Percentiles rank a stretch among this genome's conserved stretches.
phyloP scores from a whole-genome alignment of 73 alveolate genomes.

The Symbiodinium natans region DNA sequence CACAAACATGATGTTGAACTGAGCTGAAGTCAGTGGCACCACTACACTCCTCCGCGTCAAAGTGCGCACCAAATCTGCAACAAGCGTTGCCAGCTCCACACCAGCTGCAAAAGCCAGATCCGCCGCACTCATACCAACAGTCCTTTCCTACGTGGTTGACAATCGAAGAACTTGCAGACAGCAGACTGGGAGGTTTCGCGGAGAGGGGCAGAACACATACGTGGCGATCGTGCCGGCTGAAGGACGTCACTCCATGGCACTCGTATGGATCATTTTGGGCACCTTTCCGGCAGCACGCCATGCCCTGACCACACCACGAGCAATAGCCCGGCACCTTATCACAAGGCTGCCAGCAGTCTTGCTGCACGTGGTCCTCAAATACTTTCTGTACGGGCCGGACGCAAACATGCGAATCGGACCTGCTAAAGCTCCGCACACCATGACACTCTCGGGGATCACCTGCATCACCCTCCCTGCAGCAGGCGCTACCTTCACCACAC shows the following conservation, averaged over 20 bases:
- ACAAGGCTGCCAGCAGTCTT: constrained; percentile 6
- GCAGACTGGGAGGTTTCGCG: not conserved
- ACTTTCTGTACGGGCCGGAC: not conserved
- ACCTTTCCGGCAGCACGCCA: constrained; percentile 15
- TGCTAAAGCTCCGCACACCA: not conserved
- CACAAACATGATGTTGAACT: not conserved
- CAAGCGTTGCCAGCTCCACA: constrained; percentile 2
- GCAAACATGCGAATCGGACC: not conserved
- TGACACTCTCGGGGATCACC: not conserved
- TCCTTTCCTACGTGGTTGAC: not conserved
- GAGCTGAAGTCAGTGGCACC: constrained; percentile 32
- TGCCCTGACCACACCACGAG: constrained; percentile 13
- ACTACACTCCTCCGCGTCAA: not conserved
- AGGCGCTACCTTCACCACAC: not conserved
- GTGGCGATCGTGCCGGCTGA: constrained; percentile 22
- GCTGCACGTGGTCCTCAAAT: not conserved
- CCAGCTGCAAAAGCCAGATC: constrained; percentile 22
- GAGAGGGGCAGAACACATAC: not conserved
- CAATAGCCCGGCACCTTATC: not conserved
- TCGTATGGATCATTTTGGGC: not conserved
- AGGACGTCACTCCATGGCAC: not conserved
- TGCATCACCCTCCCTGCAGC: not conserved
- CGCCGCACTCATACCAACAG: constrained; percentile 8
- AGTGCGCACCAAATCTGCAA: constrained; percentile 18
- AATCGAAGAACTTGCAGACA: not conserved